Base-by-base conservation (phyloP, 768 basidiomycete species). In the Lactifluus subvellereus region DNA sequence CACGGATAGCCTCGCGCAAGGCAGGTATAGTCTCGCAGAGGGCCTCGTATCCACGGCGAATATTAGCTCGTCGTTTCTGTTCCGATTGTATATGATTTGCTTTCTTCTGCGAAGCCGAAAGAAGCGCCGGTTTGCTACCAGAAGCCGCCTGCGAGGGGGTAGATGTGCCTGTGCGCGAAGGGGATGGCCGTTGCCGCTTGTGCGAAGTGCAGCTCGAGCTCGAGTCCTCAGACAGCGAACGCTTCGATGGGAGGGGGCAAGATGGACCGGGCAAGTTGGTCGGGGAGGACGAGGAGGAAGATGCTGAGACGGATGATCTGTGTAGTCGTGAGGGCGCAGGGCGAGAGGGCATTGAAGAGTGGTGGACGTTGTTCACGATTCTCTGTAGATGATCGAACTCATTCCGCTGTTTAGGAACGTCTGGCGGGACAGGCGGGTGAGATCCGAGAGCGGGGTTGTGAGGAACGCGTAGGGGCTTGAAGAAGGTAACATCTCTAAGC, bases 61-160 rank as follows among this genome's bases (percentile, higher is more conserved):
- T 96, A 69, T 94, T 94, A 14, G 91, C 91, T 37, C 94, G 84
- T 30, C 94, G 86, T 73, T 95, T 95, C 77, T 96, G 93, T 76
- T 97, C 94, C 2, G 87, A 89, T 69, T 91, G 89, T 67, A 97
- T 96, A 71, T 97, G 94, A 69, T 95, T 95, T 45, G 88, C 88
- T 71, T 94, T 91, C 72, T 95, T 95, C 78, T 94, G 91, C 2
- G 88, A 86, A 0, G 89, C 84, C 1, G 88, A 86, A 30, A 95
- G 80, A 30, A 94, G 78, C 8, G 75, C 66, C 4, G 76, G 72
- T 59, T 77, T 75, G 67, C 65, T 51, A 67, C 63, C 14, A 47
- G 55, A 5, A 22, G 48, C 50, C 33, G 16, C 61, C 67, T 22
- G 66, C n/a, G 13, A 72, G 65, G 38, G 67, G 65, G 6, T 49